Base-by-base conservation (phyloP, 164 flowering plant genomes). In the Protea cynaroides region DNA sequence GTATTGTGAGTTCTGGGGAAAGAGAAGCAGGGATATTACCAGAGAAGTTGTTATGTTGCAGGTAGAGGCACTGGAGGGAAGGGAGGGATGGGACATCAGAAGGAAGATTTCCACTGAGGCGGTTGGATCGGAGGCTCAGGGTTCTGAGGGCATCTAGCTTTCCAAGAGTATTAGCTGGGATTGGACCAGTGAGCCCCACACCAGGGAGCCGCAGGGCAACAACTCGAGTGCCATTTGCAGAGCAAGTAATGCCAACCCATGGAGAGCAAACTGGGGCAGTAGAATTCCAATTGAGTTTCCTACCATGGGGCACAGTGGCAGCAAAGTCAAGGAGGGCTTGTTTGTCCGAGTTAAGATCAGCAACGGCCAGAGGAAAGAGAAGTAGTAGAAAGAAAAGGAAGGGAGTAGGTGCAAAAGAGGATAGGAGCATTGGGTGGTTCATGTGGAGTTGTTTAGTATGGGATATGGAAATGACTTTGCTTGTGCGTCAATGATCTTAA, bases 121-220 rank as follows among this genome's bases (percentile, higher is more conserved):
- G 64, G 49, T 94, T 94, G 59, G 90, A 86, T 18, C 96, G 82
- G 18, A 94, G 92, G 74, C 98, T 91, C 59, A 94, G 82, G 70
- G 57, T 63, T 43, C 36, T 59, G 58, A 94, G 89, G 8, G 80
- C 81, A 65, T 77, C 80, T 7, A 94, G 82, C 67, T 78, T 84
- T 17, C 81, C 83, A 0, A 89, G 57, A 1, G 86, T 85, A 58
- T 75, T 77, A 7, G 64, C 70, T 17, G 92, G 96, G 50, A 89
- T 80, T 15, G 75, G 62, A 14, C 96, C 96, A 58, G 46, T 36
- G 1, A 89, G 80, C 25, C 88, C 96, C 25, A 77, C 59, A 6
- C 81, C 95, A 1, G 95, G 95, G 50, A 88, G 85, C 9, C 76
- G 80, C 37, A 88, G 71, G 14, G 73, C 58, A 56, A 62, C 13